Percentiles rank a stretch among this genome's conserved stretches.
Evolutionary conservation across 495 filamentous ascomycete genomes (phyloP).

Genomic region (Entonaema liquescens): DNA sequence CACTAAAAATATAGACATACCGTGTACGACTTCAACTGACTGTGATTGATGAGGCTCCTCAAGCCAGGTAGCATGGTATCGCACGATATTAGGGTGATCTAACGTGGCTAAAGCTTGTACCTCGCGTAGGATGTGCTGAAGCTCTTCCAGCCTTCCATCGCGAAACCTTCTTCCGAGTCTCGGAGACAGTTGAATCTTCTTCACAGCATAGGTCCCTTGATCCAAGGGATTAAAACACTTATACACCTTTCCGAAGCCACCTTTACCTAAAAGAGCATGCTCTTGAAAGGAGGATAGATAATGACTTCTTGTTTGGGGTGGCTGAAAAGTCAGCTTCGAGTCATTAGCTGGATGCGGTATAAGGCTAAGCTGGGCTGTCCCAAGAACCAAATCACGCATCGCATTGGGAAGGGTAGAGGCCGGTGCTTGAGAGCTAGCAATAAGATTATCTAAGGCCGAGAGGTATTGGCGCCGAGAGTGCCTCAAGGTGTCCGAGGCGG

Average conservation of each 20-base stretch:
- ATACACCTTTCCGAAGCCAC: constrained; percentile 65
- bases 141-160: constrained; percentile 57
- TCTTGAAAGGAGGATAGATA: constrained; percentile 44
- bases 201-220: constrained; percentile 62
- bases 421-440: constrained; percentile 27
- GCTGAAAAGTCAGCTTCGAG: constrained; percentile 29
- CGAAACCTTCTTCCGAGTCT: constrained; percentile 58
- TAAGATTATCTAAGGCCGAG: constrained; percentile 39
- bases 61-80: constrained; percentile 65
- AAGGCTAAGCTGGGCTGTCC: constrained; percentile 33
- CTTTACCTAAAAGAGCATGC: constrained; percentile 56
- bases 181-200: constrained; percentile 63
- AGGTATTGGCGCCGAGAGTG: constrained; percentile 36
- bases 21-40: constrained; percentile 22
- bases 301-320: constrained; percentile 26
- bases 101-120: constrained; percentile 63
- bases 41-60: constrained; percentile 54
- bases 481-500: constrained; percentile 27
- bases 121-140: constrained; percentile 64
- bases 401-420: constrained; percentile 19
- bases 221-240: constrained; percentile 63
- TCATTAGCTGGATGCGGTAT: constrained; percentile 37
- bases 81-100: constrained; percentile 65
- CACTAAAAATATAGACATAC: constrained; percentile 21
- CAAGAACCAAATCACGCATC: constrained; percentile 37